phyloP scores from a whole-genome alignment of 2,329 filamentous ascomycete species.

The Colletotrichum gloeosporioides region DNA sequence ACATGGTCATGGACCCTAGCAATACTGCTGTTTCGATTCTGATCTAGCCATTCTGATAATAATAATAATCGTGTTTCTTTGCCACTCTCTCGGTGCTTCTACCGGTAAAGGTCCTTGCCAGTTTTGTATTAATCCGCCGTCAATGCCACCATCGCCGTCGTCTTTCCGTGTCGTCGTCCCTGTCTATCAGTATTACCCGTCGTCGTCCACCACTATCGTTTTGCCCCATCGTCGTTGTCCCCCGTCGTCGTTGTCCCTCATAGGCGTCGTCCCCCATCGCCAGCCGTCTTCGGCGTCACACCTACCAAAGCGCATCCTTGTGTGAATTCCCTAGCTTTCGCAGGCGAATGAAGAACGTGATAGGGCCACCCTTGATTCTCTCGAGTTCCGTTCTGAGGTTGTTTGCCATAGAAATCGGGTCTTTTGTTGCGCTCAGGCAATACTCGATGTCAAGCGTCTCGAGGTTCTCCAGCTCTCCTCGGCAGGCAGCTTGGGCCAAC shows the following conservation, averaged over 20 bases:
- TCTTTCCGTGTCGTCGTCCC: neutral
- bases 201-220: too few species aligned
- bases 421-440: neutral
- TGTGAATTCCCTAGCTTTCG: neutral
- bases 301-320: neutral
- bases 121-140: neutral
- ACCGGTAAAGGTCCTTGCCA: neutral
- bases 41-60: neutral
- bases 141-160: neutral
- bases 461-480: neutral
- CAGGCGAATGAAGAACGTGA: neutral
- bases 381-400: neutral
- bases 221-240: too few species aligned
- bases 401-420: neutral
- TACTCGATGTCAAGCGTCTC: neutral
- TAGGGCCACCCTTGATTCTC: neutral
- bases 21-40: conserved; percentile 40
- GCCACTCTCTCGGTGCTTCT: neutral
- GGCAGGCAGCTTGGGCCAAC: neutral
- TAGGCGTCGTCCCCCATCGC: too few species aligned
- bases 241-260: too few species aligned
- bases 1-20: conserved; percentile 42
- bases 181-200: neutral
- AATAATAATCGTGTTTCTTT: neutral
- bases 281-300: neutral